Base-by-base conservation (phyloP, 2,329 filamentous ascomycete genomes). In the Pseudonectria foliicola region DNA sequence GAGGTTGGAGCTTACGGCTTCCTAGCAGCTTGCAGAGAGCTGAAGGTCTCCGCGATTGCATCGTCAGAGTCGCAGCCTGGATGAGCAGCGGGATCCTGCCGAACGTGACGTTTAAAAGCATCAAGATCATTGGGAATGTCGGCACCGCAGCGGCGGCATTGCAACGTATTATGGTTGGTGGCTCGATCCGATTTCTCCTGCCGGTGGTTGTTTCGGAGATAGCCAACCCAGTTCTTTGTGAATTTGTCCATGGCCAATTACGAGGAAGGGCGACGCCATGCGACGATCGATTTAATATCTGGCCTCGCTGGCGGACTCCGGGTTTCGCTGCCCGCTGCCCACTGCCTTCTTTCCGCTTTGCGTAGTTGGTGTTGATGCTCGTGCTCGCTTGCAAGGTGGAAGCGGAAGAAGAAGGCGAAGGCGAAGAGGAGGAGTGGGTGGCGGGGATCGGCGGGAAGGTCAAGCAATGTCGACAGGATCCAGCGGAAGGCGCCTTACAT, bases 51-150 rank as follows among this genome's bases (percentile, higher is more conserved):
- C n/a, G 48, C 42, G 10, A 57, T 48, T n/a, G 45, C 52, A 3
- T 45, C 29, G 5, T 58, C 50, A 3, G 41, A 45, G 4, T 39
- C 37, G 13, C 54, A 45, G 18, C 24, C 40, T 4, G 42, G 29
- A 13, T 56, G 52, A 5, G 41, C 46, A 2, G 36, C 13, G 6
- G 25, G 15, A 13, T 54, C 38, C 2, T 31, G 35, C 3, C 36
- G 38, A 24, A 52, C 40, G 23, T 61, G 57, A 2, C 39, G 33
- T 11, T 40, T 46, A 38, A 59, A 60, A 4, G 41, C 43, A 10
- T 53, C 46, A 6, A 59, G 25, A 6, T 44, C 45, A 1, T 45
- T 39, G 14, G 45, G 40, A 8, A 57, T 31, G 4, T 55, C 49
- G 16, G 35, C 28, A 2, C 45, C 38, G 14, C 58, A 60, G 3